Conservation (phyloP, 768 basidiomycete genomes). For the Mycena haematopus region DNA sequence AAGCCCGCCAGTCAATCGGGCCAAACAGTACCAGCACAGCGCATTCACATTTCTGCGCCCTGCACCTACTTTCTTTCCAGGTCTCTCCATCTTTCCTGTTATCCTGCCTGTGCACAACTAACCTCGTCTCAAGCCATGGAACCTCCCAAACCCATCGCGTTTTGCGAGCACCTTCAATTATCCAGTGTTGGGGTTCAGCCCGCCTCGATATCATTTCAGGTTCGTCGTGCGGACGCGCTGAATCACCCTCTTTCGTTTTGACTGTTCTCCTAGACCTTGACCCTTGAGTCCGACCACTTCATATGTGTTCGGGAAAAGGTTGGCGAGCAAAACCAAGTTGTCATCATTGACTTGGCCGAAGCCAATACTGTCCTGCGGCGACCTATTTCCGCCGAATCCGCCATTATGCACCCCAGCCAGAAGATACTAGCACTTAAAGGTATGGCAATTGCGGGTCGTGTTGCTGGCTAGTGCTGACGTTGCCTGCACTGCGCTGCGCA, state of each 20-base stretch:
- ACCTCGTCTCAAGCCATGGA: slow-evolving; percentile 41
- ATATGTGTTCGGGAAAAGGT: slow-evolving; percentile 98
- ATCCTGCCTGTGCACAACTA: not conserved
- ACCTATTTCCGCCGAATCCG: slow-evolving; percentile 97
- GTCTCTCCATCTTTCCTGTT: not conserved
- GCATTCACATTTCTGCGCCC: slow-evolving; percentile 25
- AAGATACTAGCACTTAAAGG: slow-evolving; percentile 97
- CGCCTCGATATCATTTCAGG: slow-evolving; percentile 96
- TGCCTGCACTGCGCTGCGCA: slow-evolving; percentile 40
- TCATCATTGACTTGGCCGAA: slow-evolving; percentile 97
- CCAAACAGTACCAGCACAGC: slow-evolving; percentile 8
- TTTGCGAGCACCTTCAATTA: slow-evolving; percentile 92
- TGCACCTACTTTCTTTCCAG: slow-evolving; percentile 24
- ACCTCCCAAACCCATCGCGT: slow-evolving; percentile 79
- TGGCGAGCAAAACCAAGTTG: slow-evolving; percentile 95
- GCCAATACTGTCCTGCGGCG: slow-evolving; percentile 96
- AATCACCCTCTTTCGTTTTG: not conserved
- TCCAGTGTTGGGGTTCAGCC: slow-evolving; percentile 96
- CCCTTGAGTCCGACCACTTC: slow-evolving; percentile 97
- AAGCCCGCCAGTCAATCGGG: not conserved
- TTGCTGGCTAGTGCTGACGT: slow-evolving; percentile 18
- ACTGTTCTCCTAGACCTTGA: slow-evolving; percentile 67
- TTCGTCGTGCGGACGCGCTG: slow-evolving; percentile 41
- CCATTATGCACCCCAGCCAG: slow-evolving; percentile 96
- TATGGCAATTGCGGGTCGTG: slow-evolving; percentile 35